Percentiles rank a stretch among this genome's conserved stretches.
phyloP scores from a whole-genome alignment of 2,329 filamentous ascomycete genomes.

The Penicillium aurantiogriseum region DNA sequence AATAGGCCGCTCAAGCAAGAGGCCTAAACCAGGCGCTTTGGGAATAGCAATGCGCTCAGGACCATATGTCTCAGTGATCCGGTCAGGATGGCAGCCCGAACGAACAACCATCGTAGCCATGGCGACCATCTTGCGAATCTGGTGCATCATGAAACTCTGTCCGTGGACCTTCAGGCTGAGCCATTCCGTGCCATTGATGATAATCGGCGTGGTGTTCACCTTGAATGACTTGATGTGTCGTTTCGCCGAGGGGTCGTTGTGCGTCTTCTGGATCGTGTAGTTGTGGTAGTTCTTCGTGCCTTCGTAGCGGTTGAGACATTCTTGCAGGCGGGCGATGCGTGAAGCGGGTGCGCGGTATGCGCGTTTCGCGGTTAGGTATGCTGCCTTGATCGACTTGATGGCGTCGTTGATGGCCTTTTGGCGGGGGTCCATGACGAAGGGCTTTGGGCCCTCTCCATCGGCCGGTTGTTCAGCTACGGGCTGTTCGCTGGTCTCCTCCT shows the following conservation, averaged over 20 bases:
- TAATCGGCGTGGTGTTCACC: conserved; percentile 70
- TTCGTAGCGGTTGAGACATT: conserved; percentile 69
- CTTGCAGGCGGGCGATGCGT: conserved; percentile 73
- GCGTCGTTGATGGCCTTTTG: conserved; percentile 59
- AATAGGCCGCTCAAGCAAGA: conserved; percentile 85
- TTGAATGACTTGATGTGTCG: conserved; percentile 90
- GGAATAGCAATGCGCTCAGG: conserved; percentile 77
- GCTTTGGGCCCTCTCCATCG: conserved; percentile 9
- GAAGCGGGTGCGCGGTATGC: conserved; percentile 74
- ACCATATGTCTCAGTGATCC: conserved; percentile 73
- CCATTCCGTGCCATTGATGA: conserved; percentile 93
- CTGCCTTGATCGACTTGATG: conserved; percentile 72
- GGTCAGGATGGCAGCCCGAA: conserved; percentile 70
- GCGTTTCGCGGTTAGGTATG: conserved; percentile 79
- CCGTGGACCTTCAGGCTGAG: conserved; percentile 93
- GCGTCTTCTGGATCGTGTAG: conserved; percentile 88
- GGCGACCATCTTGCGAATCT: conserved; percentile 98
- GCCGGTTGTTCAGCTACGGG: conserved; percentile 4
- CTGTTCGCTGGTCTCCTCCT: conserved; percentile 13
- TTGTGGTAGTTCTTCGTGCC: conserved; percentile 95
- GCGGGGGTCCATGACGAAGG: conserved; percentile 28
- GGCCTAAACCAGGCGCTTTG: conserved; percentile 84
- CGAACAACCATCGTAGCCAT: conserved; percentile 83
- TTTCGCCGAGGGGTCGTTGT: conserved; percentile 78
- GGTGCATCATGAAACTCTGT: conserved; percentile 99